Base-by-base conservation (phyloP, 805 yeast genomes). In the Zygoascus biomembranicola region DNA sequence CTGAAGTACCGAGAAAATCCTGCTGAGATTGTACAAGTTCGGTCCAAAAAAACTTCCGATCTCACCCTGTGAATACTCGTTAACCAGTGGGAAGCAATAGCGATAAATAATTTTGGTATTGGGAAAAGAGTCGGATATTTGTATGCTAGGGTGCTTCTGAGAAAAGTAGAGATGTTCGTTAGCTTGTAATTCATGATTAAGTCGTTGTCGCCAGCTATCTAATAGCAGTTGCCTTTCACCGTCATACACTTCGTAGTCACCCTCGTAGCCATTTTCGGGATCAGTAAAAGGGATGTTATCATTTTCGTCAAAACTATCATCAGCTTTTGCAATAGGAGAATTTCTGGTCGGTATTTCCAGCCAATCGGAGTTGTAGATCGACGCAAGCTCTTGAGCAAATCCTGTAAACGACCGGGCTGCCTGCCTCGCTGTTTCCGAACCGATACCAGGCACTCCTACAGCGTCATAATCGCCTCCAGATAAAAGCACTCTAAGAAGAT, bases 381-480 rank as follows among this genome's bases (percentile, higher is more conserved):
- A 56, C 5, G 46, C 55, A 5, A 62, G 57, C 18, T 60, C 57
- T 26, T 44, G 42, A 13, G 62, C 59, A 47, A 61, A 55, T 8
- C 61, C 58, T 5, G 63, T 56, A 2, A 41, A 19, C 2, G 53
- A 49, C 13, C 49, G 47, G 8, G 59, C 50, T 2, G 55, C 44
- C 32, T 54, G 57, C 23, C 39, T 41, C 11, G 65, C 64, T 1
- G 47, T 39, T 31, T 47, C 52, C 13, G 28, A 42, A 16, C 69
- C 69, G 0, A 66, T 32, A 5, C 61, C 52, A 8, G 31, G 39
- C 8, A 61, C 53, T 16, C 68, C 68, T 14, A 39, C 19, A 11
- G 50, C 37, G 26, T 53, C 57, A 53, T 64, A 66, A 43, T 66
- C 69, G 18, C 67, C 66, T 8, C 69, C 69, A n/a, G 55, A 58